phyloP scores from a whole-genome alignment of 1,284 basidiomycete genomes.

The Peniophora sp. region DNA sequence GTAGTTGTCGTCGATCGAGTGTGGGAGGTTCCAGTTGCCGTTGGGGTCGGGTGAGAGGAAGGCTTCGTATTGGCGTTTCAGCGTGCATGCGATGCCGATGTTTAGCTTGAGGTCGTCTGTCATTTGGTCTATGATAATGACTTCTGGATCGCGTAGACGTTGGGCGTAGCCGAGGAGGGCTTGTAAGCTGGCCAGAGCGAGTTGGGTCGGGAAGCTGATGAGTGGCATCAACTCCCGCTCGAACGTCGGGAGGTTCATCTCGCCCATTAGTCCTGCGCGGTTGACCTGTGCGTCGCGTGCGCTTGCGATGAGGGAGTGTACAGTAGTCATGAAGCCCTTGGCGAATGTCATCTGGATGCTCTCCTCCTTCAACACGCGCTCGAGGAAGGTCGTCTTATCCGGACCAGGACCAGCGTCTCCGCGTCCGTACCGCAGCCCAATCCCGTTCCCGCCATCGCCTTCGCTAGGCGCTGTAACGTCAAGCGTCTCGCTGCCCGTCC shows the following conservation, averaged over 20 bases:
- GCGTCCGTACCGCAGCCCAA: slow-evolving; percentile 23
- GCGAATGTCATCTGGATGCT: slow-evolving; percentile 92
- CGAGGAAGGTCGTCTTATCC: slow-evolving; percentile 79
- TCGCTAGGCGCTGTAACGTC: slow-evolving; percentile 77
- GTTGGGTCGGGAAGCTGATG: slow-evolving; percentile 91
- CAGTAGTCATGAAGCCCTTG: slow-evolving; percentile 84
- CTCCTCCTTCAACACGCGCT: slow-evolving; percentile 93
- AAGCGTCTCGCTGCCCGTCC: slow-evolving; percentile 89
- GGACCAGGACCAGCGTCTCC: slow-evolving; percentile 21
- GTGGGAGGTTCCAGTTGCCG: slow-evolving; percentile 84
- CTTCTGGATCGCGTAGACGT: slow-evolving; percentile 83
- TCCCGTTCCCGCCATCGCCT: slow-evolving; percentile 49
- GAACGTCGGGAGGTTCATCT: slow-evolving; percentile 90
- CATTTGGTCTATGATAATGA: slow-evolving; percentile 93
- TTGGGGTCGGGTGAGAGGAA: slow-evolving; percentile 82
- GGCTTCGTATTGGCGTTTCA: slow-evolving; percentile 91
- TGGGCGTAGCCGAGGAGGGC: slow-evolving; percentile 88
- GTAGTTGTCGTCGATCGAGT: slow-evolving; percentile 85
- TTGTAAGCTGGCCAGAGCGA: slow-evolving; percentile 87
- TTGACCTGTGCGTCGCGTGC: slow-evolving; percentile 86
- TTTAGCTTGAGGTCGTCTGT: slow-evolving; percentile 90
- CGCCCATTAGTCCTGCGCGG: slow-evolving; percentile 63
- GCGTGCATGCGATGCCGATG: slow-evolving; percentile 87
- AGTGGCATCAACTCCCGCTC: slow-evolving; percentile 89
- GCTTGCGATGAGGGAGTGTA: slow-evolving; percentile 80